phyloP scores from a whole-genome alignment of 345 rosid genomes.

The Salix dunnii region DNA sequence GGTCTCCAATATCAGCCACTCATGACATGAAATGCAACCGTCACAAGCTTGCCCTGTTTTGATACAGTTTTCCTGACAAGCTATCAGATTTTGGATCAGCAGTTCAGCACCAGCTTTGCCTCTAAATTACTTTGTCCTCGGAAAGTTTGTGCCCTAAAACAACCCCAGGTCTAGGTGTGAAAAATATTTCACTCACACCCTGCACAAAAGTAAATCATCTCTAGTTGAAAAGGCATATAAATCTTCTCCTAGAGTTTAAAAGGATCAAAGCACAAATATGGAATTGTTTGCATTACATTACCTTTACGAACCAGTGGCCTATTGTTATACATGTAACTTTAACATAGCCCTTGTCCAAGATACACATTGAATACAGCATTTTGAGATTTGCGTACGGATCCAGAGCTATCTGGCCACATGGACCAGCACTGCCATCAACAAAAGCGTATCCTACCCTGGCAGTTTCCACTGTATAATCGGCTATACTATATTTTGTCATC shows the following conservation, averaged over 20 bases:
- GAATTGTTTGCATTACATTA: background rate
- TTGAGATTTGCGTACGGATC: background rate
- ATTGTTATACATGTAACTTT: background rate
- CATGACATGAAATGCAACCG: background rate
- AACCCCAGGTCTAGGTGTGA: no score
- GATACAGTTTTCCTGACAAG: background rate
- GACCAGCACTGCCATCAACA: background rate
- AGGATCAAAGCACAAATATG: background rate
- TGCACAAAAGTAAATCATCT: background rate
- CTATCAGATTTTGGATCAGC: background rate
- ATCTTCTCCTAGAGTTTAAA: background rate
- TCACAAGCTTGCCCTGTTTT: background rate
- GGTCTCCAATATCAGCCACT: no score
- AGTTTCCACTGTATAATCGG: background rate
- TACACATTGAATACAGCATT: background rate
- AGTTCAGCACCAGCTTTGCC: background rate
- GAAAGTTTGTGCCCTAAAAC: background rate
- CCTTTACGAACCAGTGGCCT: background rate
- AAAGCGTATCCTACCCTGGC: background rate
- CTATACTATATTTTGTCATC: slow-evolving; percentile 17
- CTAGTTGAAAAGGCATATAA: background rate
- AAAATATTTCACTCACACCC: background rate
- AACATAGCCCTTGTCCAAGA: background rate
- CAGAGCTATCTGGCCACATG: background rate
- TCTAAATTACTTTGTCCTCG: background rate